These are phyloP conservation scores for Fusarium xyrophilum DNA, from an alignment of 2,329 filamentous ascomycete species.

Conservation along the genomic window DNA sequence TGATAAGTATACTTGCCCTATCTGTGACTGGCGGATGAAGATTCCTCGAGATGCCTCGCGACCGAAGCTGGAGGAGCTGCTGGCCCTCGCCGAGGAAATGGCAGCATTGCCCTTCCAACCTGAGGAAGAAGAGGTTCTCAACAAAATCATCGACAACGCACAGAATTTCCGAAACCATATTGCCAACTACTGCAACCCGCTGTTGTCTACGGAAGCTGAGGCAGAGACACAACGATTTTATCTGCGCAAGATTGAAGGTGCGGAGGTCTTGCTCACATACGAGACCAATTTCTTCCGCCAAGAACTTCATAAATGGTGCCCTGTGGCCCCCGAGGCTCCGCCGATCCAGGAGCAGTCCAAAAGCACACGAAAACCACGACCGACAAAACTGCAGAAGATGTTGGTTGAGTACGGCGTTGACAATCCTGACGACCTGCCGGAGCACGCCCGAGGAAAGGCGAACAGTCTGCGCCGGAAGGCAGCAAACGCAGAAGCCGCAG, in stretches of 20 bases:
- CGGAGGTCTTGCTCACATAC: slow-evolving; percentile 86
- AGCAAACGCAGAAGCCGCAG: slow-evolving; percentile 62
- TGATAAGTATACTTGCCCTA: slow-evolving; percentile 97
- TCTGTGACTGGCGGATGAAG: slow-evolving; percentile 96
- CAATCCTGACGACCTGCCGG: slow-evolving; percentile 87
- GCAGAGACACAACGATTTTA: slow-evolving; percentile 93
- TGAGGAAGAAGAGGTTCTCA: slow-evolving; percentile 87
- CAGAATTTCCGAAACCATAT: slow-evolving; percentile 85
- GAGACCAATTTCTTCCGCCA: slow-evolving; percentile 99
- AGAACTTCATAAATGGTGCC: slow-evolving; percentile 92
- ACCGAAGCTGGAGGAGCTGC: slow-evolving; percentile 90
- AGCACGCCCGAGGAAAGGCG: slow-evolving; percentile 80
- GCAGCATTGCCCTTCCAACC: slow-evolving; percentile 86
- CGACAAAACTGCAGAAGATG: slow-evolving; percentile 96
- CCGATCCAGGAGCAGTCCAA: slow-evolving; percentile 86
- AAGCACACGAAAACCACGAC: slow-evolving; percentile 92
- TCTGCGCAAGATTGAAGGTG: slow-evolving; percentile 94
- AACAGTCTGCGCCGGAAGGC: slow-evolving; percentile 77
- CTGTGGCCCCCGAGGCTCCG: slow-evolving; percentile 84
- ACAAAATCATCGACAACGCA: slow-evolving; percentile 86
- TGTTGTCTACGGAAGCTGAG: slow-evolving; percentile 83
- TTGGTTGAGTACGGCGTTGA: slow-evolving; percentile 88
- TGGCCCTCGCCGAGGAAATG: slow-evolving; percentile 85
- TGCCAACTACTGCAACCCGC: slow-evolving; percentile 77
- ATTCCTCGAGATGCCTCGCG: slow-evolving; percentile 95